Evolutionary conservation across 2,329 filamentous ascomycete genomes (phyloP), one percentile per base, ranked within the genome.

Genomic region (Colletotrichum cuscutae): DNA sequence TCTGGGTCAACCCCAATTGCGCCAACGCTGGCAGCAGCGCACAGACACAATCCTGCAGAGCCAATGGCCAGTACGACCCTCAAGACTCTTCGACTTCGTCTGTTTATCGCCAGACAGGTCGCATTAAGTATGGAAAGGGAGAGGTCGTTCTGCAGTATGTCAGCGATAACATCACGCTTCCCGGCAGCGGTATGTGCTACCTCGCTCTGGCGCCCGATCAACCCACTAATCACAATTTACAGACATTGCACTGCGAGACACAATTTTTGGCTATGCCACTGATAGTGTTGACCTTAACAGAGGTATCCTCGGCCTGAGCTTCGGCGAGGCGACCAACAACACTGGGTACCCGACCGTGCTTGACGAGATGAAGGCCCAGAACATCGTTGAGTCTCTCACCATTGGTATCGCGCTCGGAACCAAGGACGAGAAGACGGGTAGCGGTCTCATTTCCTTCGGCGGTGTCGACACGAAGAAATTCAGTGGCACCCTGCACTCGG

Each of bases 1-100:
- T 89, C 7, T 89, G 88, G 88, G 85, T 89, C 49, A 87, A 89
- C 72, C 87, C 87, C 2, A 80, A 84, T 63, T 89, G 88, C 76
- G 65, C 76, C 1, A 81, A 80, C 3, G 81, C 86, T 0, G 81
- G 79, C 11, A 79, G 79, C 9, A 74, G 78, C 6, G 75, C 76
- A 0, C 80, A 85, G 53, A 75, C 77, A 2, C 66, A 79, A 0
- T 82, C 84, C 56, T 89, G 87, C 77, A 15, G 75, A 0, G 57
- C 75, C 0, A 86, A 86, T 64, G 84, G 87, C 3, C 78, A 81
- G 49, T 89, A 88, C 75, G 66, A 76, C 24, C 74, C 77, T 4
- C 30, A 22, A 19, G 71, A 72, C 37, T 82, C 80, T 2, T 76
- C 74, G 15, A 77, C 79, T 4, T 65, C 75, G 22, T 58, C 62